These are phyloP conservation scores for Fusarium verticillioides DNA, from an alignment of 2,329 filamentous ascomycete genomes.

Conservation along the genomic window DNA sequence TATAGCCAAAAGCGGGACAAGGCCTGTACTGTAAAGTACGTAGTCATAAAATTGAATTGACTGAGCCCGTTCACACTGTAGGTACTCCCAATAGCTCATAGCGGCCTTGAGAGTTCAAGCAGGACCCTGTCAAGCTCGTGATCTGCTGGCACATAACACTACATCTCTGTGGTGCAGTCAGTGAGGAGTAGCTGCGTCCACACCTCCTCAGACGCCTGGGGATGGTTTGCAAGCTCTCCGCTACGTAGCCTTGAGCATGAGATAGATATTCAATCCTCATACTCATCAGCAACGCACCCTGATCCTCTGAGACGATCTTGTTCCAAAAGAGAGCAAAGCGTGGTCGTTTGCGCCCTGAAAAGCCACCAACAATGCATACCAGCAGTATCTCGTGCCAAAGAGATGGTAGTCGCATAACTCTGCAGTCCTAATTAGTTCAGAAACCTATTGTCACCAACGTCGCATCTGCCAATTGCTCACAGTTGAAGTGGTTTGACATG, in stretches of 20 bases:
- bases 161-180: not conserved
- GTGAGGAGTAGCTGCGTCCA: not conserved
- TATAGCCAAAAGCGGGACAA: conserved; percentile 1
- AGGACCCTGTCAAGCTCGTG: not conserved
- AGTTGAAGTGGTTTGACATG: conserved; percentile 1
- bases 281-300: not conserved
- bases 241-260: conserved; percentile 4
- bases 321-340: conserved; percentile 3
- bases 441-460: conserved; percentile 13
- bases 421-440: not conserved
- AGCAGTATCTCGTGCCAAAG: conserved; percentile 1
- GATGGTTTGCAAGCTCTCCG: not conserved
- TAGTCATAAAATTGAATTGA: conserved; percentile 1
- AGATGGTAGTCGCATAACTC: conserved; percentile 3
- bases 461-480: conserved; percentile 5
- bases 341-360: not conserved
- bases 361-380: conserved; percentile 18
- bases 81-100: not conserved
- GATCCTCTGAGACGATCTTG: not conserved
- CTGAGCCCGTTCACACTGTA: not conserved
- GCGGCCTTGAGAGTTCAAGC: not conserved
- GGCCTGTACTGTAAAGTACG: not conserved
- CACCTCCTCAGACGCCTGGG: not conserved
- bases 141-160: not conserved
- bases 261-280: not conserved